phyloP scores from a whole-genome alignment of 495 filamentous ascomycete genomes.

The Rostrohypoxylon terebratum region DNA sequence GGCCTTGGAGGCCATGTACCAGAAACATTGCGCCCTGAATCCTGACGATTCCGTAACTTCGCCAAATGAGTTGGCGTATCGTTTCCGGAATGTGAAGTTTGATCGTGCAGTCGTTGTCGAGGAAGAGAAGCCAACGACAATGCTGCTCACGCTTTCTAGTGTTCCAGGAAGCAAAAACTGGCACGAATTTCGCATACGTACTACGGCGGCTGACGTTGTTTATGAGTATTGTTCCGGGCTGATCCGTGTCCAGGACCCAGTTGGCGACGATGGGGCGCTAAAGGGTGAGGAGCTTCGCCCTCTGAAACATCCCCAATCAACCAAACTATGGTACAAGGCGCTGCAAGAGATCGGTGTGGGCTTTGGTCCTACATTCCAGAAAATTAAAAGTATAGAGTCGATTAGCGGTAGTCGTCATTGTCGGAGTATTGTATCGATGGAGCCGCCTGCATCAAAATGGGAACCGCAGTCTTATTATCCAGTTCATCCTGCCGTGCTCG shows the following conservation, averaged over 20 bases:
- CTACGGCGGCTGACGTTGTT: background rate
- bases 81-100: slow-evolving; percentile 49
- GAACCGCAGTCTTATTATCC: slow-evolving; percentile 50
- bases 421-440: slow-evolving; percentile 4
- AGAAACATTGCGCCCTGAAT: slow-evolving; percentile 12
- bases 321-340: slow-evolving; percentile 51
- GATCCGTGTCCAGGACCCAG: background rate
- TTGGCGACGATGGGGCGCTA: background rate
- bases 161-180: background rate
- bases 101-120: slow-evolving; percentile 30
- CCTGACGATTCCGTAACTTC: background rate
- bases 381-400: slow-evolving; percentile 38
- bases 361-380: slow-evolving; percentile 50
- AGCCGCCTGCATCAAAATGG: slow-evolving; percentile 37
- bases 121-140: slow-evolving; percentile 14
- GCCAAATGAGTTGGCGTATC: slow-evolving; percentile 31
- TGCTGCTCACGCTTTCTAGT: background rate
- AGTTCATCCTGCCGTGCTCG: slow-evolving; percentile 57
- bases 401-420: slow-evolving; percentile 37
- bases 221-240: slow-evolving; percentile 5
- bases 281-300: background rate
- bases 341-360: slow-evolving; percentile 42
- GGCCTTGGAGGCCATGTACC: slow-evolving; percentile 55
- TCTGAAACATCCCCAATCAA: slow-evolving; percentile 16
- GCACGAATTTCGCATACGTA: slow-evolving; percentile 9